Evolutionary conservation across 1,139 yeast genomes (phyloP).

Genomic region (Hemisphaericaspora lyxosophila): DNA sequence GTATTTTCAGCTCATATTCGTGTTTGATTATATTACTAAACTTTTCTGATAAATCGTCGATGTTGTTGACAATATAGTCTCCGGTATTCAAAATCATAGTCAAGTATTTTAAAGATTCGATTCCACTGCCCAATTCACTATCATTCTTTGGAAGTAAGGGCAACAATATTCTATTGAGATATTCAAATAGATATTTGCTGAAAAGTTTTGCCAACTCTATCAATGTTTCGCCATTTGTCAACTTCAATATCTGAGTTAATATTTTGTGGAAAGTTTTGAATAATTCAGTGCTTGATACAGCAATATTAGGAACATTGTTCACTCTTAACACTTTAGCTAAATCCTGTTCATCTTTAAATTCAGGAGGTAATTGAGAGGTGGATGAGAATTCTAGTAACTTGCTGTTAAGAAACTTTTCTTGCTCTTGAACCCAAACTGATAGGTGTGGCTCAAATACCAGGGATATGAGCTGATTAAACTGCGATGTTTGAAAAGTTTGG

Average conservation of each 20-base stretch:
- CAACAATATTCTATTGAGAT: slow-evolving; percentile 58
- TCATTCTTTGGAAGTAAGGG: slow-evolving; percentile 53
- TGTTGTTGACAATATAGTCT: slow-evolving; percentile 80
- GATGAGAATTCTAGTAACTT: slow-evolving; percentile 64
- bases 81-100: slow-evolving; percentile 83
- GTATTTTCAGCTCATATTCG: slow-evolving; percentile 33
- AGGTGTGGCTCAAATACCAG: slow-evolving; percentile 82
- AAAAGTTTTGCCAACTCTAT: slow-evolving; percentile 64
- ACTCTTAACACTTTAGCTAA: slow-evolving; percentile 36
- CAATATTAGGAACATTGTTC: slow-evolving; percentile 56
- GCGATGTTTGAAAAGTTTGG: slow-evolving; percentile 48
- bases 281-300: slow-evolving; percentile 83
- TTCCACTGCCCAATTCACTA: slow-evolving; percentile 17
- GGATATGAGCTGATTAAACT: slow-evolving; percentile 58
- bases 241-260: slow-evolving; percentile 70
- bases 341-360: slow-evolving; percentile 30
- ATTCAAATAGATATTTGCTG: slow-evolving; percentile 64
- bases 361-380: slow-evolving; percentile 43
- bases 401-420: slow-evolving; percentile 60
- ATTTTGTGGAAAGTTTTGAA: slow-evolving; percentile 74
- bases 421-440: slow-evolving; percentile 84
- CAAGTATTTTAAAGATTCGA: slow-evolving; percentile 65
- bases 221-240: slow-evolving; percentile 69
- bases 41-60: slow-evolving; percentile 71
- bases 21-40: slow-evolving; percentile 48